Evolutionary conservation across 2,329 filamentous ascomycete species (phyloP).

Genomic region (Fusarium sp.): DNA sequence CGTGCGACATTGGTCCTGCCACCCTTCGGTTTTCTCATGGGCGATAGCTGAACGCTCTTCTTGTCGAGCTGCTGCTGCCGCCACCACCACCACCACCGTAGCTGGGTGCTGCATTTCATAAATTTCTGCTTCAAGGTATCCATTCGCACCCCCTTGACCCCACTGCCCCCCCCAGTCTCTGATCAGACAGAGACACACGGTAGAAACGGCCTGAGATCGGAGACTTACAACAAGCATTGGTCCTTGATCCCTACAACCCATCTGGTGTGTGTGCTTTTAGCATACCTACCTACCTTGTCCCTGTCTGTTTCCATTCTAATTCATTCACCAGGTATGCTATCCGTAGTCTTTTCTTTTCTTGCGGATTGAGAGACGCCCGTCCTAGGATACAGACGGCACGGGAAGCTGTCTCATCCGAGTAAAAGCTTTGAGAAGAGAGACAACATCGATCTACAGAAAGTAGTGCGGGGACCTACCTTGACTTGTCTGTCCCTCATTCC

Average conservation of each 20-base stretch:
- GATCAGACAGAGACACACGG: constrained; percentile 31
- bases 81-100: constrained; percentile 24
- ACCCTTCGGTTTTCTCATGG: constrained; percentile 29
- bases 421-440: constrained; percentile 46
- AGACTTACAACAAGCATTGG: constrained; percentile 42
- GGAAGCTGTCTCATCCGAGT: constrained; percentile 41
- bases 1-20: constrained; percentile 45
- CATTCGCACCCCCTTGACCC: constrained; percentile 26
- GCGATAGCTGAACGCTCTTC: constrained; percentile 43
- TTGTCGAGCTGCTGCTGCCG: constrained; percentile 42
- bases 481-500: constrained; percentile 40
- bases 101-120: constrained; percentile 32
- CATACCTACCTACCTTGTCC: constrained; percentile 33
- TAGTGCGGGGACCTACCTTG: constrained; percentile 43
- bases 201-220: constrained; percentile 40
- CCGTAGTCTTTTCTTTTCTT: constrained; percentile 36
- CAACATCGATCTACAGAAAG: constrained; percentile 38
- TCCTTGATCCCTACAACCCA: constrained; percentile 45
- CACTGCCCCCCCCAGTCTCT: constrained; percentile 29
- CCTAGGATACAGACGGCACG: constrained; percentile 39
- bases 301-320: constrained; percentile 42
- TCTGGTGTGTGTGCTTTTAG: constrained; percentile 42
- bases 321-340: constrained; percentile 35
- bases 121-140: constrained; percentile 21
- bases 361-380: constrained; percentile 42